Percentiles rank a stretch among this genome's conserved stretches.
phyloP scores from a whole-genome alignment of 371 early-diverging fungal species.

The Mucor piriformis region DNA sequence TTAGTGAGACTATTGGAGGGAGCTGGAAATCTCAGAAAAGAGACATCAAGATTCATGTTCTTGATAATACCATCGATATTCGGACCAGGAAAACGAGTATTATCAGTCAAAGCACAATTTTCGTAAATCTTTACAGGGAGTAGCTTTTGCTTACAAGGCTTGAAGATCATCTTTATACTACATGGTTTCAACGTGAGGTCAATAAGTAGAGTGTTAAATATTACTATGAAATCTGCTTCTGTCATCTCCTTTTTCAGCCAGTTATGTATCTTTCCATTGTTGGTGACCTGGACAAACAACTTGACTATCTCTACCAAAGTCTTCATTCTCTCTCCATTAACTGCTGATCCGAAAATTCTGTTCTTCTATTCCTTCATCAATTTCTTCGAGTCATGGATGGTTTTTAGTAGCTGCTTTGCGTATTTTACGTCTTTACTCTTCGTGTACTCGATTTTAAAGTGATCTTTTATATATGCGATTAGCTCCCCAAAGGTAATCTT shows the following conservation, averaged over 20 bases:
- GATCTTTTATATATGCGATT: slow-evolving; percentile 20
- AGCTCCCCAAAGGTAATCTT: slow-evolving; percentile 17
- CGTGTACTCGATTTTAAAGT: slow-evolving; percentile 6
- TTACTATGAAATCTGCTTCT: slow-evolving; percentile 25
- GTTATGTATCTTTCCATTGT: slow-evolving; percentile 16
- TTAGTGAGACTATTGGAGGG: slow-evolving; percentile 6
- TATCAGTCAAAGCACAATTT: slow-evolving; percentile 12
- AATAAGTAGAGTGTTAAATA: slow-evolving; percentile 10
- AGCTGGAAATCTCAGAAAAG: slow-evolving; percentile 15
- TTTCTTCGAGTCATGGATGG: too few species aligned
- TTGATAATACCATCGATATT: slow-evolving; percentile 22
- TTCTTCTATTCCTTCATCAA: too few species aligned
- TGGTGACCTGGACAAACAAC: slow-evolving; percentile 10
- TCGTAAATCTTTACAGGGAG: neutral
- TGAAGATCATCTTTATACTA: slow-evolving; percentile 10
- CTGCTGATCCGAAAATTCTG: too few species aligned
- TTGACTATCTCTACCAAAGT: slow-evolving; percentile 12
- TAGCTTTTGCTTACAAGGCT: slow-evolving; percentile 12
- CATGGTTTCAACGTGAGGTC: slow-evolving; percentile 13
- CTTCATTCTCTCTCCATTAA: neutral
- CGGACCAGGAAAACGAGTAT: slow-evolving; percentile 16
- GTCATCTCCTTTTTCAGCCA: slow-evolving; percentile 28
- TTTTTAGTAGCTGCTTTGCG: too few species aligned
- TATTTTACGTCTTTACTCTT: too few species aligned
- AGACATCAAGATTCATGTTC: neutral